Base-by-base conservation (phyloP, 805 yeast species). In the Lachancea fermentati region DNA sequence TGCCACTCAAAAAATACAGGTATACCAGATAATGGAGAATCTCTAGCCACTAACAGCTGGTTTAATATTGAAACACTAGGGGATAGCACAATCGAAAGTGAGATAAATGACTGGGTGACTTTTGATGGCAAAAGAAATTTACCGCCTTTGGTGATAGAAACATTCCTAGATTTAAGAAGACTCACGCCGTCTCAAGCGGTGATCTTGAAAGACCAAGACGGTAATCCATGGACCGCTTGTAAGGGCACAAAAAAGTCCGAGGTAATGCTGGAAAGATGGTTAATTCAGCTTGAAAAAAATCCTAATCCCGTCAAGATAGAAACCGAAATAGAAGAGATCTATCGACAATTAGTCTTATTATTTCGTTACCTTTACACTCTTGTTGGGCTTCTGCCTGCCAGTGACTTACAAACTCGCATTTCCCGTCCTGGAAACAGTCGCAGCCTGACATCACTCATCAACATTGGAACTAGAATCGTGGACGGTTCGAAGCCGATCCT, bases 181-280 rank as follows among this genome's bases (percentile, higher is more conserved):
- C 58, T 84, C 35, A 62, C 73, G 5, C 60, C 78, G 1, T 73
- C 75, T 31, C 85, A 82, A 46, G 68, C 78, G 15, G 68, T 85
- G 22, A 72, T 78, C 25, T 58, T 85, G 30, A 67, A 67, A 19
- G 89, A 82, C 49, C 71, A 69, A 3, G 69, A 70, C 5, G 74
- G 71, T 17, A 68, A 69, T 46, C 54, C 71, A 11, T 79, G 82
- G 74, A 66, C 73, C 7, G 79, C 79, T 9, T 68, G 81, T 7
- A 76, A 71, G 43, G 82, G 81, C 11, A 68, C 73, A 2, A 77
- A 75, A 52, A 83, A 83, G 52, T 71, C 77, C 13, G 97, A 91
- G 60, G 76, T 93, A n/a, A 96, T 93, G 2, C 65, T 93, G 42
- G 98, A 93, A 56, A 72, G 98, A 44, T 93, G 98, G 98, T 69